Evolutionary conservation across 495 filamentous ascomycete genomes (phyloP), one percentile per base, ranked within the genome.

Genomic region (Rusavskia elegans): DNA sequence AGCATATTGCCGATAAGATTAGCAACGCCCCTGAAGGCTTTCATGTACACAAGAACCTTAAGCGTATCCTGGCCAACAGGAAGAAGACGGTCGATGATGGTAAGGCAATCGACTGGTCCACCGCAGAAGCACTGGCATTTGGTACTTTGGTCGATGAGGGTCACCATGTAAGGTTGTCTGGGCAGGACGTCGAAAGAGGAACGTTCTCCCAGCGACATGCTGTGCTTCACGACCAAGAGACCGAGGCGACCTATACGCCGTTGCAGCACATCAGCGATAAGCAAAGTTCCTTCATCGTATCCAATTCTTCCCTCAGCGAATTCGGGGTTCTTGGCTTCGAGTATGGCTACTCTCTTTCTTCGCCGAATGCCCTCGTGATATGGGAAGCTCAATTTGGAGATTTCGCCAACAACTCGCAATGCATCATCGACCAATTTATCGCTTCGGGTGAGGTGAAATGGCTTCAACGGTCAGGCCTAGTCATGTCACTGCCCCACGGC

Each of bases 301-400:
- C 86, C 38, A 98, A 98, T 76, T 97, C 92, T 38, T 96, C 90
- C 9, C 74, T 98, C 57, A 92, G 85, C 66, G 92, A 98, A 70
- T 98, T 84, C 62, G 92, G 92, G 63, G 83, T 77, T 60, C 85
- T 98, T 58, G 92, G 92, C 53, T 98, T 98, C 64, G 92, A 98
- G 67, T 98, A 98, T 62, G 92, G 92, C 60, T 98, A 98, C 73
- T 97, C 93, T 9, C 70, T 98, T 45, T 93, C 87, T 51, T 96
- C 93, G 42, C 92, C 92, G 38, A 90, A 95, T 65, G 92, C 90
- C 39, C 78, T 98, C 29, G 88, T 97, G 55, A 89, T 98, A 78
- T 98, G 92, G 92, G 92, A 98, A 69, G 92, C 92, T 32, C 92
- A 98, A 71, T 98, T 98, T 66, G 92, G 92, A 72, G 92, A 98